phyloP scores from a whole-genome alignment of 345 rosid species.

The Corymbia maculata region DNA sequence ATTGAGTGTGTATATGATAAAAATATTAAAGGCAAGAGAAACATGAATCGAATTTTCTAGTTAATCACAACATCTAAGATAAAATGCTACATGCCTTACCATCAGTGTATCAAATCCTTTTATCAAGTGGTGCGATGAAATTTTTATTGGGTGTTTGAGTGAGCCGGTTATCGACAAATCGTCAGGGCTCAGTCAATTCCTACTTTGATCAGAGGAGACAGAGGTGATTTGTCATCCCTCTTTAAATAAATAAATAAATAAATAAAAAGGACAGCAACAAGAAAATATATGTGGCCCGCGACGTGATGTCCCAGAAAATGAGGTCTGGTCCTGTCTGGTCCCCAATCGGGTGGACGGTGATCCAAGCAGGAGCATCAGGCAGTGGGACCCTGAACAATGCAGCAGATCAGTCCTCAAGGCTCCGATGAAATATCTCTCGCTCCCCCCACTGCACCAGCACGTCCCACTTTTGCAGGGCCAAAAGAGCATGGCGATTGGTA shows the following conservation, averaged over 20 bases:
- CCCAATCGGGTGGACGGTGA: background rate
- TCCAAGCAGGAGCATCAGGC: background rate
- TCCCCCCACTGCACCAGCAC: background rate
- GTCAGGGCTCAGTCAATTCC: background rate
- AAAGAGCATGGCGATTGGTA: background rate
- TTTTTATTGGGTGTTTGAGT: background rate
- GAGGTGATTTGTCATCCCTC: too few species aligned
- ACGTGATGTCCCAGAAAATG: background rate
- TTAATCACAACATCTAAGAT: background rate
- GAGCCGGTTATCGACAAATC: background rate
- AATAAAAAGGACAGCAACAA: background rate
- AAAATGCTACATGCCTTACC: background rate
- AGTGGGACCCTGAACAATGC: background rate
- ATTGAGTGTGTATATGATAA: background rate
- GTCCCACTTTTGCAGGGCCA: background rate
- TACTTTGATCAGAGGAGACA: background rate
- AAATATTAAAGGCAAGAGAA: background rate
- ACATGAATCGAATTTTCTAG: background rate
- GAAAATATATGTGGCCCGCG: background rate
- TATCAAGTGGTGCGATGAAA: background rate
- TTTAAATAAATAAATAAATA: too few species aligned
- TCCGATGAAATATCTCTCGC: background rate
- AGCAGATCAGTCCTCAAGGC: background rate
- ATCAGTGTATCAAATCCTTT: background rate
- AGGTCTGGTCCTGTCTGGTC: background rate